A percentile compares a stretch with the other conserved stretches of the same genome.
phyloP scores from a whole-genome alignment of 2,329 filamentous ascomycete species.

The Xylariomycetidae sp. region DNA sequence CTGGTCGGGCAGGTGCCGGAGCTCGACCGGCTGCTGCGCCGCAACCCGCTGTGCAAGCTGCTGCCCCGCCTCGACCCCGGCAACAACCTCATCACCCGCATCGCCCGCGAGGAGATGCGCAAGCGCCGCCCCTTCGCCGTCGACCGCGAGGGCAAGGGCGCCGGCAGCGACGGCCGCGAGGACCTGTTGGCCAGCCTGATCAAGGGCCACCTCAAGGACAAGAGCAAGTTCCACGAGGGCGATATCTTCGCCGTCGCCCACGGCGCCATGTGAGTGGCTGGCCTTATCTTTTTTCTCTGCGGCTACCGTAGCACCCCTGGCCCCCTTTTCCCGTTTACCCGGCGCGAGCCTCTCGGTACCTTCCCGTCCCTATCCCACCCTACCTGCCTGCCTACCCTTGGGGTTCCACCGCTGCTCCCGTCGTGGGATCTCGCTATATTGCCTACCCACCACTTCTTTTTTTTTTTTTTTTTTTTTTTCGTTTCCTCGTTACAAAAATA shows the following conservation, averaged over 20 bases:
- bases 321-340: no score
- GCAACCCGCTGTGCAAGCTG: constrained; percentile 40
- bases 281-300: no score
- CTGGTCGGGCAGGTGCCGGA: constrained; percentile 46
- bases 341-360: no score
- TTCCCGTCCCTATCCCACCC: no score
- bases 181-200: constrained; percentile 47
- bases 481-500: no score
- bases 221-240: constrained; percentile 39
- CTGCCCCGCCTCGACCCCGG: constrained; percentile 36
- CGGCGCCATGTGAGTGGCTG: constrained; percentile 46
- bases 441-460: no score
- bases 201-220: constrained; percentile 45
- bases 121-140: constrained; percentile 40
- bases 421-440: no score
- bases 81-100: constrained; percentile 44
- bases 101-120: constrained; percentile 44
- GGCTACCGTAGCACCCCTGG: no score
- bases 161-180: constrained; percentile 37
- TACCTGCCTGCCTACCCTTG: no score
- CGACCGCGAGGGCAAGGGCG: constrained; percentile 35
- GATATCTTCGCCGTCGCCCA: constrained; percentile 53
- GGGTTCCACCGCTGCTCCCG: no score
- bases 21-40: constrained; percentile 39
- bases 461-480: no score